phyloP scores from a whole-genome alignment of 768 basidiomycete species.

The Phlegmacium glaucopus region DNA sequence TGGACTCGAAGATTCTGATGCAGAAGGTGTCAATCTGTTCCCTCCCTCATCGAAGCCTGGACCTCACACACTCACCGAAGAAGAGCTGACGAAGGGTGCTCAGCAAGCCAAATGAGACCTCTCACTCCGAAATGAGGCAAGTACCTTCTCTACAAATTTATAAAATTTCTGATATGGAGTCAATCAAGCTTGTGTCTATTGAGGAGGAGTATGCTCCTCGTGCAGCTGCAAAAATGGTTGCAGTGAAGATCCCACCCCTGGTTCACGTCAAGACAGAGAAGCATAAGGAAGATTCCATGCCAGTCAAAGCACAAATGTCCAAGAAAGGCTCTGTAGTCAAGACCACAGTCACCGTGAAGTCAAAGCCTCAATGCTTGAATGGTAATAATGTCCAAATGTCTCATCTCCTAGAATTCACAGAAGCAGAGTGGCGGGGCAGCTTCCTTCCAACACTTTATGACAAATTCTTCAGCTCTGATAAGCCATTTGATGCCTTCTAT shows the following conservation, averaged over 20 bases:
- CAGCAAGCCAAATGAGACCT: not conserved
- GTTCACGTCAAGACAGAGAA: not conserved
- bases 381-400: constrained; percentile 6
- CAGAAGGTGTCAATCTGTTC: constrained; percentile 6
- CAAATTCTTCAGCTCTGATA: constrained; percentile 12
- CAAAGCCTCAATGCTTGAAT: constrained; percentile 1
- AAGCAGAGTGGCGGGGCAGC: constrained; percentile 1
- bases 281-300: not conserved
- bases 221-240: not conserved
- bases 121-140: constrained; percentile 4
- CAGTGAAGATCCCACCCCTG: not conserved
- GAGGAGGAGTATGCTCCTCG: not conserved
- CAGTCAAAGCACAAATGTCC: too few species aligned
- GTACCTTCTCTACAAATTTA: not conserved
- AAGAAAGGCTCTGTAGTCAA: too few species aligned
- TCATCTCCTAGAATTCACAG: constrained; percentile 13
- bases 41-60: not conserved
- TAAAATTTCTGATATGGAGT: not conserved
- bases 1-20: constrained; percentile 13
- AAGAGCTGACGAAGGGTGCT: not conserved
- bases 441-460: constrained; percentile 17
- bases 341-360: not conserved
- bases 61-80: not conserved
- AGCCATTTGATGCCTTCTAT: constrained; percentile 9
- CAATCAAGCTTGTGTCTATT: not conserved